Percentiles rank a stretch among this genome's conserved stretches.
phyloP scores from a whole-genome alignment of 257 asterid genomes.

The Rhazya stricta region DNA sequence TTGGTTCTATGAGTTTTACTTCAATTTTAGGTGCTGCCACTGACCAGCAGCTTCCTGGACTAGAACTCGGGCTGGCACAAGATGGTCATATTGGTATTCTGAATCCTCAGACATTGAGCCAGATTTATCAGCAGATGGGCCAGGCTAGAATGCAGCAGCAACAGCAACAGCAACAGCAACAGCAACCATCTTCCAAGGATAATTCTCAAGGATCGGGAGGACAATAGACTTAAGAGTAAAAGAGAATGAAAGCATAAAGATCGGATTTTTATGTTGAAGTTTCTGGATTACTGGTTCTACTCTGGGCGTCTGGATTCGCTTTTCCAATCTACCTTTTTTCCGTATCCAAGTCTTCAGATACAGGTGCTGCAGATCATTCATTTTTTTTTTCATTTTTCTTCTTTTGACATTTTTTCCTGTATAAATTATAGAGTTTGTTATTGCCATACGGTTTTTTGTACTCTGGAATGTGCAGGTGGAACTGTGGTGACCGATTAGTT shows the following conservation, averaged over 20 bases:
- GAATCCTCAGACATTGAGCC: conserved; percentile 44
- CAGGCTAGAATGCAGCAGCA: conserved; percentile 34
- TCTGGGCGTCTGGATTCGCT: background rate
- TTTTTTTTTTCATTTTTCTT: background rate
- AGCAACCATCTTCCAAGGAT: conserved; percentile 34
- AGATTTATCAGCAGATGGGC: conserved; percentile 62
- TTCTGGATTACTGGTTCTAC: background rate
- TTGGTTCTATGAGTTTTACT: conserved; percentile 50
- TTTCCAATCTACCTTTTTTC: background rate
- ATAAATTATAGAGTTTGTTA: background rate
- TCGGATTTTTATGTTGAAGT: background rate
- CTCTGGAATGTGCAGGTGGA: background rate
- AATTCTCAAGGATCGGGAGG: conserved; percentile 60
- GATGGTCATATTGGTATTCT: conserved; percentile 56
- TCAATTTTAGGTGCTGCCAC: conserved; percentile 51
- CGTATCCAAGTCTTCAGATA: background rate
- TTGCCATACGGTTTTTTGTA: background rate
- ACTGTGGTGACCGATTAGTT: background rate
- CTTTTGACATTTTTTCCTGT: background rate
- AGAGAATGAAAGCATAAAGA: background rate
- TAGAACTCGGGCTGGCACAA: conserved; percentile 69
- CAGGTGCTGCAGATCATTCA: conserved; percentile 6
- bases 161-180: conserved; percentile 25
- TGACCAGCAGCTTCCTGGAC: conserved; percentile 54
- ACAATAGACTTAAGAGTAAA: conserved; percentile 23